Base-by-base conservation (phyloP, 352 stramenopile genomes). In the Phytophthora sojae region DNA sequence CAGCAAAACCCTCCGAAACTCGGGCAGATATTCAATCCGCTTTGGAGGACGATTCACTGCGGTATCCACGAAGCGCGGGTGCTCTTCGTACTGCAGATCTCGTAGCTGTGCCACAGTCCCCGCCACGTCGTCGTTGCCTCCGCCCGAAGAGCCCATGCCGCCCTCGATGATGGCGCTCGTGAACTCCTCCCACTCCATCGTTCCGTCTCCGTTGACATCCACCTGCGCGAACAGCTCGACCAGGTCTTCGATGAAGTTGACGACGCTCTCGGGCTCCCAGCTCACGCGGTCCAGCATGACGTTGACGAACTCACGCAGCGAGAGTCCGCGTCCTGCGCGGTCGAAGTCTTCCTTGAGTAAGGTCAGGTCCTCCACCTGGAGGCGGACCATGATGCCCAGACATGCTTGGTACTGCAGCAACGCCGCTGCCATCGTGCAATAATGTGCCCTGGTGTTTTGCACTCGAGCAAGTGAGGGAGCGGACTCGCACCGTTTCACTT, bases 121-220 rank as follows among this genome's bases (percentile, higher is more conserved):
- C 6, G 53, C 80, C 0, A 72, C 79, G 45, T 81, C 67, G 6
- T 77, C 67, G 6, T 59, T 71, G 17, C 32, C 62, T 8, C 60
- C 44, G 51, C 69, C 23, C 0, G 69, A 69, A 0, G 73, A 79
- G 11, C 85, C 76, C 87, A 95, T 93, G 59, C 88, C 86, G 26
- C 82, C 85, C 63, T 95, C 88, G 57, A 95, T 93, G 57, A 95
- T 91, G 7, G 86, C 85, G 26, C 80, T 90, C 32, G 88, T 95
- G 54, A 95, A 95, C 66, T 95, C 88, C 29, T 95, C 88, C 88
- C 88, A 95, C 55, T 90, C 83, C 88, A 93, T 95, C 9, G 80
- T 81, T 23, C 88, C 88, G 64, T 93, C 85, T 11, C 85, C 85
- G 29, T 93, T 93, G 58, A 93, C 86, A 51, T 92, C 88, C 26